A percentile compares a stretch with the other conserved stretches of the same genome.
Conservation (phyloP, 2,329 filamentous ascomycete species). For the Didymella pomorum region DNA sequence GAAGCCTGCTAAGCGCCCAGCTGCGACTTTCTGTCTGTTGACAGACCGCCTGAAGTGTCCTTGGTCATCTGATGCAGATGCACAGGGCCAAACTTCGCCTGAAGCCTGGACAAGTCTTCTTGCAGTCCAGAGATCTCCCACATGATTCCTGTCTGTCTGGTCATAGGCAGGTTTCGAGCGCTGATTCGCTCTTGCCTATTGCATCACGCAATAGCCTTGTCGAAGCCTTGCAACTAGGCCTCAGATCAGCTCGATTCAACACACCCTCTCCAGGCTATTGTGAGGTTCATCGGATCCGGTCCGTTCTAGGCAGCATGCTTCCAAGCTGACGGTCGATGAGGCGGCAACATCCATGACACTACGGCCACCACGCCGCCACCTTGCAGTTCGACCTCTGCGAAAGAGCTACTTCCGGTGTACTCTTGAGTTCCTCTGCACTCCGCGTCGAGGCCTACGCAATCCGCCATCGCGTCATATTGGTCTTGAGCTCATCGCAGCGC, state of each 20-base stretch:
- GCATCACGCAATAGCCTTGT: slow-evolving; percentile 31
- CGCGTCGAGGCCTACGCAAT: slow-evolving; percentile 8
- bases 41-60: not conserved
- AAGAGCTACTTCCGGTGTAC: not conserved
- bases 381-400: not conserved
- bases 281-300: not conserved
- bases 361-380: not conserved
- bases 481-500: not conserved
- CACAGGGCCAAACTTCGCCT: slow-evolving; percentile 32
- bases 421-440: not conserved
- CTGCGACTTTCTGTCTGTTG: not conserved
- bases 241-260: slow-evolving; percentile 15
- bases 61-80: slow-evolving; percentile 43
- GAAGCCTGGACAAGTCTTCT: slow-evolving; percentile 28
- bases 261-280: slow-evolving; percentile 10
- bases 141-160: slow-evolving; percentile 35
- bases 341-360: slow-evolving; percentile 4
- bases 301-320: not conserved
- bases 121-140: slow-evolving; percentile 28
- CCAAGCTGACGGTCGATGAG: not conserved
- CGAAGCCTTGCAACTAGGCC: slow-evolving; percentile 37
- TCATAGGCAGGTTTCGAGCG: slow-evolving; percentile 14
- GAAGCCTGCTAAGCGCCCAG: slow-evolving; percentile 2
- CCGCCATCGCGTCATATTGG: not conserved
- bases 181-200: slow-evolving; percentile 36